A percentile compares a stretch with the other conserved stretches of the same genome.
Evolutionary conservation across 345 rosid genomes (phyloP).

Genomic region (Microcos paniculata): DNA sequence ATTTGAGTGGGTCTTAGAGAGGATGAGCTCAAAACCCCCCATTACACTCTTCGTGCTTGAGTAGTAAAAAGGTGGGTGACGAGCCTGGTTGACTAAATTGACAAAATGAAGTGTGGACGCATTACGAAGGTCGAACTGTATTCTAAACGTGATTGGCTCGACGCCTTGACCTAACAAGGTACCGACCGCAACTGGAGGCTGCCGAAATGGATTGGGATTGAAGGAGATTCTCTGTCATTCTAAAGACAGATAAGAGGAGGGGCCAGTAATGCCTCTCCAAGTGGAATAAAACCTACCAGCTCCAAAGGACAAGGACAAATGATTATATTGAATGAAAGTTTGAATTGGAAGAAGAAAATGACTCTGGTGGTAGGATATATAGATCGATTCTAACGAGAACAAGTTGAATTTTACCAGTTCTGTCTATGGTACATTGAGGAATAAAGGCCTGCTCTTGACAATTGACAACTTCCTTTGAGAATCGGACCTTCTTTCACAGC

Average conservation of each 20-base stretch:
- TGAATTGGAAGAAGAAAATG: neutral
- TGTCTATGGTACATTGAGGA: neutral
- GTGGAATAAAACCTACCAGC: conserved; percentile 20
- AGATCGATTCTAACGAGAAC: neutral
- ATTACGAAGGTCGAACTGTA: neutral
- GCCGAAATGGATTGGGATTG: neutral
- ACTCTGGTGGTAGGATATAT: neutral
- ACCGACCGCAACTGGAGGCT: neutral
- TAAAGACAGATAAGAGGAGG: neutral
- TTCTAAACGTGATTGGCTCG: conserved; percentile 7
- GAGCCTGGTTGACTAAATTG: neutral
- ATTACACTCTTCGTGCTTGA: conserved; percentile 9
- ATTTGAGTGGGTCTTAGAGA: conserved; percentile 12
- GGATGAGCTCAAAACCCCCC: conserved; percentile 21
- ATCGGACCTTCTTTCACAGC: conserved; percentile 3
- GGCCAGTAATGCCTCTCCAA: neutral
- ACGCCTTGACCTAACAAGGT: neutral
- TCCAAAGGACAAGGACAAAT: conserved; percentile 8
- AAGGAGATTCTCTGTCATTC: conserved; percentile 1
- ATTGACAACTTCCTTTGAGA: neutral
- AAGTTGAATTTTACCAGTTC: neutral
- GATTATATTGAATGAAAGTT: neutral
- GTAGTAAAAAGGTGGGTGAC: neutral
- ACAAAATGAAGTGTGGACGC: conserved; percentile 6
- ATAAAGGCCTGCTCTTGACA: neutral